A percentile compares a stretch with the other conserved stretches of the same genome.
These are phyloP conservation scores for Hypoxylon cercidicola DNA, from an alignment of 495 filamentous ascomycete species.

Conservation along the genomic window DNA sequence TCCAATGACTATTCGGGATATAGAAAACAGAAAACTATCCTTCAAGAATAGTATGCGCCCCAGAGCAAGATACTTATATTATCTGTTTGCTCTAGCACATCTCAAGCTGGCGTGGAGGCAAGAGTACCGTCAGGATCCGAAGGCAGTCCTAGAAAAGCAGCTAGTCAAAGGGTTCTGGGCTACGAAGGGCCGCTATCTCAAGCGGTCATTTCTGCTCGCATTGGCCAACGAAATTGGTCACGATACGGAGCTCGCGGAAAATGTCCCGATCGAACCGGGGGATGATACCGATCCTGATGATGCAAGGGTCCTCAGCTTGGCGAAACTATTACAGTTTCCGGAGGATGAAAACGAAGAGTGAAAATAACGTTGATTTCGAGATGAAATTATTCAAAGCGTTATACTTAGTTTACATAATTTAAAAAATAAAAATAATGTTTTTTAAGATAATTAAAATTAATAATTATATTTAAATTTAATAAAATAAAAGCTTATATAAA, in stretches of 20 bases:
- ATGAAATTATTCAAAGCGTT: no score
- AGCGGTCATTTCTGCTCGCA: slow-evolving; percentile 35
- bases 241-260: slow-evolving; percentile 30
- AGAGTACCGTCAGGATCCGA: slow-evolving; percentile 21
- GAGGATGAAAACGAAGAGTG: no score
- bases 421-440: no score
- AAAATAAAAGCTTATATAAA: no score
- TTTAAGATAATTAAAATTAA: no score
- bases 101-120: slow-evolving; percentile 35
- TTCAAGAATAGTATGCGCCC: slow-evolving; percentile 38
- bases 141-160: slow-evolving; percentile 22
- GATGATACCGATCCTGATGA: slow-evolving; percentile 5
- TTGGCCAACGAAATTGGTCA: slow-evolving; percentile 40
- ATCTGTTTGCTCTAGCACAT: slow-evolving; percentile 28
- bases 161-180: slow-evolving; percentile 36
- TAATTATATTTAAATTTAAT: no score
- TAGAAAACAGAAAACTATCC: slow-evolving; percentile 26
- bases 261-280: neutral
- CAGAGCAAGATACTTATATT: slow-evolving; percentile 37
- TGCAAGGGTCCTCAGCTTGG: neutral
- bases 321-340: no score
- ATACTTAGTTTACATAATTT: no score
- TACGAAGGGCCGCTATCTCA: slow-evolving; percentile 32
- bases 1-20: slow-evolving; percentile 18
- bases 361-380: no score